Base-by-base conservation (phyloP, 2,329 filamentous ascomycete species). In the Fulvia fulva region DNA sequence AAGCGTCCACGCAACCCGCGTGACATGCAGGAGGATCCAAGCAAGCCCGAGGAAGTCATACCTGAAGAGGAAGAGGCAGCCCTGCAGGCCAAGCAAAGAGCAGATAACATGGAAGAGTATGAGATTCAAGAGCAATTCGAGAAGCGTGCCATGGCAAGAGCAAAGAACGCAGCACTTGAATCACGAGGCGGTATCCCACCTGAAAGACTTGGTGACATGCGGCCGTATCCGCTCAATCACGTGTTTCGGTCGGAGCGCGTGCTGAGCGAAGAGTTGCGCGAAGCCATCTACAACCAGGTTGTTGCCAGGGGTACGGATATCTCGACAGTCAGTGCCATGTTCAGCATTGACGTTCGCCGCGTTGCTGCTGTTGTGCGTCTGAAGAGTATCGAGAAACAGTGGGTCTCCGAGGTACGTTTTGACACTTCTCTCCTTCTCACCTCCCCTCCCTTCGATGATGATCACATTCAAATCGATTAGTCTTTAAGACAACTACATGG, bases 401-500 rank as follows among this genome's bases (percentile, higher is more conserved):
- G 87, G 90, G 73, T 82, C 62, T 74, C 79, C 67, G 81, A 92
- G 80, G 92, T 96, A 82, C 81, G 90, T 78, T 19, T 51, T 55
- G 26, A 54, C 47, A 51, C n/a, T 47, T 14, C 25, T 32, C 47
- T 16, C 51, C 43, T 46, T 43, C 16, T 32, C 25, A 49, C 16
- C 37, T 25, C 50, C 44, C 8, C 7, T 51, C 37, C 30, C 56
- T 70, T 66, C 64, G 63, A 80, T 88, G 86, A 89, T 89, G 87
- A 90, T 83, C 84, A 69, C 82, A 74, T 79, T 83, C 85, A 87
- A 86, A 84, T 85, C 93, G 93, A 97, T 97, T 96, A 97, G 93
- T 97, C 93, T 96, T 95, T 82, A 97, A 96, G 92, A 97, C 92
- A 86, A 76, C 79, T 74, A 86, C 81, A 87, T 94, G 90, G 90